A percentile compares a stretch with the other conserved stretches of the same genome.
These are phyloP conservation scores for Baeospora myosura DNA, from an alignment of 1,284 basidiomycete genomes.

Conservation along the genomic window DNA sequence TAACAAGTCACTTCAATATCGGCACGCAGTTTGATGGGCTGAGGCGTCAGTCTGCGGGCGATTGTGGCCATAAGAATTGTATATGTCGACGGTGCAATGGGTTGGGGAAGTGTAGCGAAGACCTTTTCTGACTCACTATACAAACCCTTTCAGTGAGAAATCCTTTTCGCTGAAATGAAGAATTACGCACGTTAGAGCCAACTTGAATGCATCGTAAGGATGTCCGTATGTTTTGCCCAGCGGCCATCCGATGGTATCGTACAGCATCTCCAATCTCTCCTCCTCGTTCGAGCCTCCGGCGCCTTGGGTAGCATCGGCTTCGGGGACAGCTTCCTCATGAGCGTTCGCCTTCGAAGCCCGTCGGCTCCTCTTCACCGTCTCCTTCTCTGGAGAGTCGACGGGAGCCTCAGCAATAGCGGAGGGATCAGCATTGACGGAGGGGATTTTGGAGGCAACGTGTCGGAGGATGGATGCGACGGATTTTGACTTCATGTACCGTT, in stretches of 20 bases:
- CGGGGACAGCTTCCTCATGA: slow-evolving; percentile 37
- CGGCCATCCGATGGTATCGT: slow-evolving; percentile 92
- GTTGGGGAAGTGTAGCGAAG: slow-evolving; percentile 64
- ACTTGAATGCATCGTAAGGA: slow-evolving; percentile 97
- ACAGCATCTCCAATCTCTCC: slow-evolving; percentile 74
- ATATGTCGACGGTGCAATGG: slow-evolving; percentile 56
- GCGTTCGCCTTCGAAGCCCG: slow-evolving; percentile 37
- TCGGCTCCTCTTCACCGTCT: slow-evolving; percentile 35
- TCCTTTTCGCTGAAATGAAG: background rate
- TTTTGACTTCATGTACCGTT: slow-evolving; percentile 97
- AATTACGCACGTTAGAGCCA: slow-evolving; percentile 76
- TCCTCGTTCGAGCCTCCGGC: slow-evolving; percentile 54
- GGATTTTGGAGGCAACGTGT: slow-evolving; percentile 87
- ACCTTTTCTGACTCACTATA: slow-evolving; percentile 84
- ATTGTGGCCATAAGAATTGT: slow-evolving; percentile 79
- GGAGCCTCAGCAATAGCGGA: slow-evolving; percentile 17
- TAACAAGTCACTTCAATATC: slow-evolving; percentile 98
- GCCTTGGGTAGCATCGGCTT: slow-evolving; percentile 22
- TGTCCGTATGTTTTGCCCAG: slow-evolving; percentile 90
- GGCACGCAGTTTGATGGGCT: slow-evolving; percentile 97
- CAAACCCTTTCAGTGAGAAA: slow-evolving; percentile 5
- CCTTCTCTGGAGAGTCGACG: slow-evolving; percentile 34
- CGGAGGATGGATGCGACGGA: slow-evolving; percentile 90
- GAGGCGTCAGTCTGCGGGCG: slow-evolving; percentile 91
- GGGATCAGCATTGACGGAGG: slow-evolving; percentile 35